Base-by-base conservation (phyloP, 2,329 filamentous ascomycete genomes). In the Colletotrichum plurivorum region DNA sequence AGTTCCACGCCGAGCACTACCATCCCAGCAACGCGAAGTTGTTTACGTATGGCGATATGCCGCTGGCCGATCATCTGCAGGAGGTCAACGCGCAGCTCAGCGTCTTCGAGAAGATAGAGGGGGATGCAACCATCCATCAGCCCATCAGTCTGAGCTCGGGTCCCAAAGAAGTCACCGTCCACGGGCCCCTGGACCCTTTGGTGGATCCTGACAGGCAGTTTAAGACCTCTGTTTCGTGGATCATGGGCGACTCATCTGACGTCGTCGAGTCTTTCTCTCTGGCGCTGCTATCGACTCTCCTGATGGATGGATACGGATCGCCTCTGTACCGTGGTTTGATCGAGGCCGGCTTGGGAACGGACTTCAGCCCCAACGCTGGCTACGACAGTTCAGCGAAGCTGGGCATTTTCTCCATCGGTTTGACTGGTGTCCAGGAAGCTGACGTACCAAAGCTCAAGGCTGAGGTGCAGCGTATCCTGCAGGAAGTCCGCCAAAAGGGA, bases 21-120 rank as follows among this genome's bases (percentile, higher is more conserved):
- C 95, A 99, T 79, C 96, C 96, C 0, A 98, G 94, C 82, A 99
- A 99, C 80, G 93, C 95, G 53, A 98, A 98, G 82, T 87, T 99
- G 51, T 90, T 98, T 76, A 98, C 96, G 0, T 99, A 99, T 74
- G 96, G 96, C 59, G 92, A 98, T 76, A 94, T 98, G 89, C 93
- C 94, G 1, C 83, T 99, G 69, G 85, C 85, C 3, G 92, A 94
- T 62, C 96, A 99, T 77, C 80, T 98, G 59, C 85, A 89, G 77
- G 93, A 96, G 75, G 87, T 98, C 31, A 89, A 95, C 75, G 86
- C 89, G 10, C 91, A 93, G 58, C 84, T 99, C 67, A 87, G 88
- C 72, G 84, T 85, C 0, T 98, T 98, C 76, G 87, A 92, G 43
- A 90, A 87, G 75, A 92, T 93, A 27, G 76, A 86, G 25, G 87